phyloP scores from a whole-genome alignment of 345 rosid genomes.

The Salix purpurea region DNA sequence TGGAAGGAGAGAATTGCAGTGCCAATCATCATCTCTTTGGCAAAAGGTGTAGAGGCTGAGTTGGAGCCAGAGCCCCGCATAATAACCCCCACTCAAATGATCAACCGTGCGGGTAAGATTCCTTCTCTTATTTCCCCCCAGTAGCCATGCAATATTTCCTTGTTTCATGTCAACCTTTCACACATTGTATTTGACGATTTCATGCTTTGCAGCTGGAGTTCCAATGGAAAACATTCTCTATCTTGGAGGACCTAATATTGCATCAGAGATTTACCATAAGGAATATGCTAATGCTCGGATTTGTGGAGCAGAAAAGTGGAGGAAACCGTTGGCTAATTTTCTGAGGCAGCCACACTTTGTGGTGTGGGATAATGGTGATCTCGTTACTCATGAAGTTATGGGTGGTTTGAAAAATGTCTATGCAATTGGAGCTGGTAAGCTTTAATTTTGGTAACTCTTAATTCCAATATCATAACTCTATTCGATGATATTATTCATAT shows the following conservation, averaged over 20 bases:
- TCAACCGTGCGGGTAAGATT: constrained; percentile 75
- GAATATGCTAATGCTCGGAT: constrained; percentile 98
- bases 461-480: background rate
- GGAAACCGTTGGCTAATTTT: constrained; percentile 81
- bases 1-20: constrained; percentile 84
- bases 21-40: constrained; percentile 77
- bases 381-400: constrained; percentile 97
- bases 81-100: constrained; percentile 92
- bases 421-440: constrained; percentile 97
- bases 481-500: background rate
- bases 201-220: constrained; percentile 59
- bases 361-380: constrained; percentile 97
- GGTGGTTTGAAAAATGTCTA: constrained; percentile 98
- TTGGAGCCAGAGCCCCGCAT: constrained; percentile 72
- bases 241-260: constrained; percentile 98
- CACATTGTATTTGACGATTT: background rate
- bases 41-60: constrained; percentile 92
- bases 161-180: background rate
- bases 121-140: background rate
- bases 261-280: constrained; percentile 84
- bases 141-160: background rate
- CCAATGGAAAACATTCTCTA: constrained; percentile 74
- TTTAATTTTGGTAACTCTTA: background rate
- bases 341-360: constrained; percentile 85
- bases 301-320: constrained; percentile 94